Conservation (phyloP, 306 rosid genomes). For the Acacia melanoxylon region DNA sequence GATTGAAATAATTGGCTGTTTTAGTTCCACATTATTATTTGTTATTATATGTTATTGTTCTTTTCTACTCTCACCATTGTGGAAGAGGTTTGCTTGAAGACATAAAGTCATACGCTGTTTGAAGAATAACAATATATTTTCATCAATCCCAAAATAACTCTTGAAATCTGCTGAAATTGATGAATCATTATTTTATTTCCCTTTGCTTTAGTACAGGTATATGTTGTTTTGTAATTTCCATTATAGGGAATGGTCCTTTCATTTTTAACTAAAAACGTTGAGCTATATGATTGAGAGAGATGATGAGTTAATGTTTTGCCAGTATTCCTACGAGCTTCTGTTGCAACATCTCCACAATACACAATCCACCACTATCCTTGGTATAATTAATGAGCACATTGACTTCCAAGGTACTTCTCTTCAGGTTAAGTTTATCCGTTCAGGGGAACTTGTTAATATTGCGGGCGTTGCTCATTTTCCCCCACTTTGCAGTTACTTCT, state of each 20-base stretch:
- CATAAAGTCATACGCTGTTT: slow-evolving; percentile 4
- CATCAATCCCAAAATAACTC: background rate
- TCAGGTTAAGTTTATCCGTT: slow-evolving; percentile 26
- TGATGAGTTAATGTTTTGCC: slow-evolving; percentile 40
- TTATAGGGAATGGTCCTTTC: background rate
- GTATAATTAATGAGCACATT: slow-evolving; percentile 87
- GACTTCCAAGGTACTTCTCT: slow-evolving; percentile 81
- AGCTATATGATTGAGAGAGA: slow-evolving; percentile 9
- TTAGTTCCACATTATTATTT: slow-evolving; percentile 1
- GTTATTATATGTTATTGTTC: background rate
- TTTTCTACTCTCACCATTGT: slow-evolving; percentile 3
- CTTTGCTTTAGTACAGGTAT: background rate
- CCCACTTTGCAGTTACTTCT: slow-evolving; percentile 60
- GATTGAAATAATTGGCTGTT: slow-evolving; percentile 5
- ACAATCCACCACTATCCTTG: slow-evolving; percentile 81
- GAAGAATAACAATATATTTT: background rate
- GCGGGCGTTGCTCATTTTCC: background rate
- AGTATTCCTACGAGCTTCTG: slow-evolving; percentile 93
- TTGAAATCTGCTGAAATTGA: background rate
- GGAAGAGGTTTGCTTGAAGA: slow-evolving; percentile 19
- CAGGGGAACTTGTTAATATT: slow-evolving; percentile 22
- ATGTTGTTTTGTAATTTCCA: slow-evolving; percentile 16
- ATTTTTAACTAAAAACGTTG: background rate
- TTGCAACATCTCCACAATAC: slow-evolving; percentile 84
- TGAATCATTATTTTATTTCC: background rate